These are phyloP conservation scores for Lasiosphaeria miniovina DNA, from an alignment of 495 filamentous ascomycete species.

Conservation along the genomic window DNA sequence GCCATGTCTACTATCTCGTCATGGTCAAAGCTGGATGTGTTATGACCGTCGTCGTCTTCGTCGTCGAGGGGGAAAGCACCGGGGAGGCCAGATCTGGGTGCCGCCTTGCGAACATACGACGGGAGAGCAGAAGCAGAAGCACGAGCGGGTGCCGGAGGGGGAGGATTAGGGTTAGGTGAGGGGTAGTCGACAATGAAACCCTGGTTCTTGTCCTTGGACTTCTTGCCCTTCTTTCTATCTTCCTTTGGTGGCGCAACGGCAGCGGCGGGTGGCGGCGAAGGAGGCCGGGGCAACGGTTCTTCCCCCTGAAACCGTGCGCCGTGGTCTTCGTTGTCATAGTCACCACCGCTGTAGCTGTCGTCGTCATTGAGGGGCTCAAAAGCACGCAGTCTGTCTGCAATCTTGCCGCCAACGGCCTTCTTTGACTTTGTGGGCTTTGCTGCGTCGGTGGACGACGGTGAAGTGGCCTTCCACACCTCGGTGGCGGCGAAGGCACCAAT, in stretches of 20 bases:
- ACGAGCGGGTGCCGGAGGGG: neutral
- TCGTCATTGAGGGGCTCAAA: conserved; percentile 50
- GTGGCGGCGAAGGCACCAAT: conserved; percentile 12
- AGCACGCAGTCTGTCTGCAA: conserved; percentile 51
- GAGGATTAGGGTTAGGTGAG: conserved; percentile 15
- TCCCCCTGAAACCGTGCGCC: conserved; percentile 19
- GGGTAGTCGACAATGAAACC: conserved; percentile 17
- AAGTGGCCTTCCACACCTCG: conserved; percentile 34
- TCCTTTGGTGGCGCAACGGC: conserved; percentile 18
- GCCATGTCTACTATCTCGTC: conserved; percentile 49
- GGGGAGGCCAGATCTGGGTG: conserved; percentile 49
- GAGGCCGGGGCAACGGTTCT: conserved; percentile 21
- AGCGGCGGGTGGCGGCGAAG: conserved; percentile 7
- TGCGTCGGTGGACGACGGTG: conserved; percentile 33
- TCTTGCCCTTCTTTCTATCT: conserved; percentile 27
- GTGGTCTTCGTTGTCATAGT: conserved; percentile 37
- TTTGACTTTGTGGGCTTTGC: conserved; percentile 36
- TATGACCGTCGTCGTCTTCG: conserved; percentile 26
- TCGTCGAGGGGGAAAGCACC: conserved; percentile 47
- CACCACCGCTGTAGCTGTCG: conserved; percentile 16
- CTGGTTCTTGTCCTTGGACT: conserved; percentile 19
- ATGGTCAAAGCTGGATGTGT: conserved; percentile 28
- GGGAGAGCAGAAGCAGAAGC: conserved; percentile 9
- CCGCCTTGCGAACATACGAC: conserved; percentile 34
- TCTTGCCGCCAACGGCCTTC: conserved; percentile 47